phyloP scores from a whole-genome alignment of 176 grass and related monocot genomes.

The Avena sativa region DNA sequence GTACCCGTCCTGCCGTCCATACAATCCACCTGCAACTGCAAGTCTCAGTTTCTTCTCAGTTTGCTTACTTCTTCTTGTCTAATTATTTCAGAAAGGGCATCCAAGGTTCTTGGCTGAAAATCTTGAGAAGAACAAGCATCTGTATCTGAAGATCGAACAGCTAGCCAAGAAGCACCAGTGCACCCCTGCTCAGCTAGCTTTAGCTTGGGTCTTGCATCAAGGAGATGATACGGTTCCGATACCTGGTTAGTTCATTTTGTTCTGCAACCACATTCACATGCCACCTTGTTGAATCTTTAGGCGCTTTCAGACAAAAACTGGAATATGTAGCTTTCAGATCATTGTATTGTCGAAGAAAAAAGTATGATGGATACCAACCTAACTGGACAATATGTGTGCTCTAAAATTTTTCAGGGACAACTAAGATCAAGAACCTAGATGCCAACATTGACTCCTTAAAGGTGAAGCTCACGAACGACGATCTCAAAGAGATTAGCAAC shows the following conservation, averaged over 20 bases:
- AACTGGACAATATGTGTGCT: background rate
- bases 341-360: background rate
- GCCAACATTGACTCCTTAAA: constrained; percentile 66
- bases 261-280: background rate
- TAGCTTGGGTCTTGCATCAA: constrained; percentile 80
- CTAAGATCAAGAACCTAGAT: constrained; percentile 73
- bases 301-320: background rate
- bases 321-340: background rate
- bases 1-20: background rate
- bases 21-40: background rate
- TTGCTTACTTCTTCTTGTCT: background rate
- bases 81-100: constrained; percentile 42
- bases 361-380: background rate
- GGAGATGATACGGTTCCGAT: constrained; percentile 74
- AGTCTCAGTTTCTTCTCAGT: background rate
- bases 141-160: constrained; percentile 51
- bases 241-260: constrained; percentile 55
- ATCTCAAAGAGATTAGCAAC: constrained; percentile 61
- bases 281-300: no score
- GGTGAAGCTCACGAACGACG: constrained; percentile 59
- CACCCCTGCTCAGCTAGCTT: constrained; percentile 63
- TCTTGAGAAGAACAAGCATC: constrained; percentile 75
- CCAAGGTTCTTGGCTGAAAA: constrained; percentile 62
- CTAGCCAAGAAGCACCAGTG: constrained; percentile 69
- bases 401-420: constrained; percentile 56